phyloP scores from a whole-genome alignment of 768 basidiomycete species.

The Mycena kentingensis region DNA sequence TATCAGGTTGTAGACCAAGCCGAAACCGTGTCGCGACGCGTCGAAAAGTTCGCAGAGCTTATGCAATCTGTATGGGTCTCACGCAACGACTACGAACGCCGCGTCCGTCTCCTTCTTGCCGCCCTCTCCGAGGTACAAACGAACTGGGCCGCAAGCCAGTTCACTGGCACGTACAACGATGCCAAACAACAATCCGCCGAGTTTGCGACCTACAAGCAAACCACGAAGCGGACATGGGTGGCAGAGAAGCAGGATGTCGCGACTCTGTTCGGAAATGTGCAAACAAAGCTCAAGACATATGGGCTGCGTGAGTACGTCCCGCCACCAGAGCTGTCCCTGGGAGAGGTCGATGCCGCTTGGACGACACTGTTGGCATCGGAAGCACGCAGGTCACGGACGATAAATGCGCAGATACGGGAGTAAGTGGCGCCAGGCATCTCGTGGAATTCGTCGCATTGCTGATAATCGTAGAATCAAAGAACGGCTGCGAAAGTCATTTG shows the following conservation, averaged over 20 bases:
- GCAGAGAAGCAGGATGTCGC: constrained; percentile 86
- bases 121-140: constrained; percentile 68
- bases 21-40: constrained; percentile 89
- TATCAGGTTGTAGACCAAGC: constrained; percentile 69
- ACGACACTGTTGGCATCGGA: constrained; percentile 70
- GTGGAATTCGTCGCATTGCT: constrained; percentile 1
- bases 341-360: constrained; percentile 82
- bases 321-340: constrained; percentile 63
- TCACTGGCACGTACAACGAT: constrained; percentile 76
- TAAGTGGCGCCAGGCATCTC: constrained; percentile 48
- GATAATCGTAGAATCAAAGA: constrained; percentile 73
- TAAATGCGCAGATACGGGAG: constrained; percentile 90
- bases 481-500: constrained; percentile 72
- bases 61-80: constrained; percentile 91
- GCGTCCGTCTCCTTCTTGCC: constrained; percentile 67
- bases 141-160: constrained; percentile 66
- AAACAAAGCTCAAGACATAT: constrained; percentile 93
- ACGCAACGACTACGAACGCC: constrained; percentile 90
- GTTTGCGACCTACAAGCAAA: constrained; percentile 82
- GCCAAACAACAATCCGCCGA: constrained; percentile 74
- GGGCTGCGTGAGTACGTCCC: constrained; percentile 84
- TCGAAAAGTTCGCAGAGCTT: constrained; percentile 94
- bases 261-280: constrained; percentile 88
- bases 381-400: constrained; percentile 71
- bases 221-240: constrained; percentile 85